phyloP scores from a whole-genome alignment of 768 basidiomycete genomes.

The Lyophyllum atratum region DNA sequence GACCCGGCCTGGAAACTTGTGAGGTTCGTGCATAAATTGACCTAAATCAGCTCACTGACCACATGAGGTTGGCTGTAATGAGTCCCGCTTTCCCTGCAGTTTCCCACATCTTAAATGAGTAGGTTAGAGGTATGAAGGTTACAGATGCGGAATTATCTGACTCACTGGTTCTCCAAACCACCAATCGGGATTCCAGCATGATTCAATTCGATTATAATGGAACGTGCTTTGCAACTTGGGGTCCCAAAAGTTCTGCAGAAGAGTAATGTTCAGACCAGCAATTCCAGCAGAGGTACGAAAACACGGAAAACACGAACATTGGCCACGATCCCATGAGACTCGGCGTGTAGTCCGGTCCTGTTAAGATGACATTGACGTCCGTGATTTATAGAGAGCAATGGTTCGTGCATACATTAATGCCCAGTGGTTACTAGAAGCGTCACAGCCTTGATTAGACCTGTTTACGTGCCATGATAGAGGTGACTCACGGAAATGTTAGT shows the following conservation, averaged over 20 bases:
- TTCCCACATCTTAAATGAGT: conserved; percentile 79
- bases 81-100: conserved; percentile 75
- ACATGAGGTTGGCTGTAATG: conserved; percentile 88
- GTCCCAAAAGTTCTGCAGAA: conserved; percentile 81
- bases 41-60: conserved; percentile 48
- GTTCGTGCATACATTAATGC: conserved; percentile 61
- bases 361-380: conserved; percentile 2
- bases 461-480: background rate
- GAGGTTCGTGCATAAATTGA: background rate
- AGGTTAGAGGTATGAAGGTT: background rate
- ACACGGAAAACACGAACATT: conserved; percentile 55
- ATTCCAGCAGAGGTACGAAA: background rate
- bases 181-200: conserved; percentile 72
- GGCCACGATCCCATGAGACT: conserved; percentile 89
- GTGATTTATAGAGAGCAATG: background rate
- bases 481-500: conserved; percentile 83
- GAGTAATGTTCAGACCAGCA: background rate
- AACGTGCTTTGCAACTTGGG: conserved; percentile 64
- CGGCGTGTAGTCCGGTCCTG: conserved; percentile 88
- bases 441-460: background rate
- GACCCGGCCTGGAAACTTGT: conserved; percentile 67
- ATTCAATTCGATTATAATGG: conserved; percentile 64
- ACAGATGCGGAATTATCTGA: conserved; percentile 1
- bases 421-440: conserved; percentile 78
- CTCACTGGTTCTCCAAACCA: conserved; percentile 88